Base-by-base conservation (phyloP, 768 basidiomycete species). In the Lentinula edodes region DNA sequence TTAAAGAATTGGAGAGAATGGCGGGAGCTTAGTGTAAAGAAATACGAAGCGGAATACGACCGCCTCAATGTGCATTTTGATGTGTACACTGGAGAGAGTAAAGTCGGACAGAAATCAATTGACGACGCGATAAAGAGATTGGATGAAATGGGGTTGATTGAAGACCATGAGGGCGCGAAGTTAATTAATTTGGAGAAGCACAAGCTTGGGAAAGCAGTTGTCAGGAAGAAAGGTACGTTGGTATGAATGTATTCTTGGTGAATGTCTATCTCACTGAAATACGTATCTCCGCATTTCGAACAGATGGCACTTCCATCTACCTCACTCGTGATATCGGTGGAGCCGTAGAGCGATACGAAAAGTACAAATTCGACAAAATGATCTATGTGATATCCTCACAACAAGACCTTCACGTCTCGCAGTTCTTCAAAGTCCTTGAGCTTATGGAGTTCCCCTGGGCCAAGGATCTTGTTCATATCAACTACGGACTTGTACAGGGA, bases 261-360 rank as follows among this genome's bases (percentile, higher is more conserved):
- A 8, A 32, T 39, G 46, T 10, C 5, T 58, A 10, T 38, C 18
- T 62, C 45, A 32, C 9, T 23, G 18, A n/a, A 34, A 8, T 42
- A 45, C 28, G 28, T 59, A 32, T 38, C 28, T 43, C 43, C 9
- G 15, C 10, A 46, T 10, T 2, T 18, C 41, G 48, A 43, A 42
- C 66, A 95, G 95, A 97, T 64, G 95, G 95, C 16, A 95, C 94
- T 8, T 91, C 91, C 0, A 94, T 95, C 65, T 97, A 97, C 73
- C 83, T 96, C 57, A 95, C 93, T 8, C 93, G 96, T 53, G 96
- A 99, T 74, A 93, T 99, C 62, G 95, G 88, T 52, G 96, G 89
- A 20, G 95, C 95, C 1, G 87, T 90, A 65, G 91, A 98, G 74
- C 90, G 95, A 60, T 93, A 88, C 77, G 89, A 94, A 67, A 88